Base-by-base conservation (phyloP, 2,329 filamentous ascomycete genomes). In the Coleophoma crateriformis region DNA sequence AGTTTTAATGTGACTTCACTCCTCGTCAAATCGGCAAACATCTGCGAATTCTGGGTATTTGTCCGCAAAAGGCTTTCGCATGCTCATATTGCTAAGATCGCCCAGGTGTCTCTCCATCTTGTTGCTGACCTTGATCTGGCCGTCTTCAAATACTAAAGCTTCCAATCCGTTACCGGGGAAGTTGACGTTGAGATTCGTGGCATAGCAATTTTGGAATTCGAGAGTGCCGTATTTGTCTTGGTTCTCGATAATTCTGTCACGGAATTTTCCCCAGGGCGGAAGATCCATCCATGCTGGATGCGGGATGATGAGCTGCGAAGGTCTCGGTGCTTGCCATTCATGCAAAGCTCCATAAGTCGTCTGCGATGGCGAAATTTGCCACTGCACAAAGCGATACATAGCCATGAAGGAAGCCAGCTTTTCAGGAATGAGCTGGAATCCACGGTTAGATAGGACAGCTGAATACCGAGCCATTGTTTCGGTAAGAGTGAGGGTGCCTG, bases 271-370 rank as follows among this genome's bases (percentile, higher is more conserved):
- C 61, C 61, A 63, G 12, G 61, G 61, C 22, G 57, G 57, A 1
- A 63, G 54, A 51, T 63, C 61, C 59, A 61, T 61, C 61, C 61
- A 63, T 4, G 59, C 59, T 6, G 59, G 59, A 38, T 63, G 61
- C 5, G 59, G 54, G 33, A 61, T 57, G n/a, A 49, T 40, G 3
- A 61, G 49, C 33, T 63, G 61, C 13, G 46, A 48, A 3, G 54
- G 54, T 2, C 50, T 45, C 12, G 61, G 61, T 33, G 54, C 51
- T 51, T 63, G 61, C 61, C 61, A 63, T 37, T 58, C 54, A 41
- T 63, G 56, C 11, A 63, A 46, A 12, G 48, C 53, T 35, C 57
- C 46, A 38, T 53, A 63, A 7, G 56, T 61, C 17, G 52, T 19
- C 40, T 58, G 53, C 1, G 40, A 60, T 8, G 60, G 60, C 10